Base-by-base conservation (phyloP, 1,284 basidiomycete genomes). In the Marasmius oreades region DNA sequence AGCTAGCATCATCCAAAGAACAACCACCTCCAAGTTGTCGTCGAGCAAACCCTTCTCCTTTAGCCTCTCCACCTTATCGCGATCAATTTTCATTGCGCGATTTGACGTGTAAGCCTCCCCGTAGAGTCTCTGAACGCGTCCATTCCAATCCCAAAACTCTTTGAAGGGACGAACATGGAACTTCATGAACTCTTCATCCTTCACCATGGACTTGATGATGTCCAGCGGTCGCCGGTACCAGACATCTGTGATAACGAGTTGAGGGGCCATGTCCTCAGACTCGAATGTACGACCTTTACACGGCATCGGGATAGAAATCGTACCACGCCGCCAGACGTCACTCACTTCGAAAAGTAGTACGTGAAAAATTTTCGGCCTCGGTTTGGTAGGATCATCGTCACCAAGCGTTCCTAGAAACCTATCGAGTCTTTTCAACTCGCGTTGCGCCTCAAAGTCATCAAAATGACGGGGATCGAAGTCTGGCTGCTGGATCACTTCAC, bases 1-100 rank as follows among this genome's bases (percentile, higher is more conserved):
- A 61, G 65, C 46, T 12, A 48, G 11, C 65, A 72, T 70, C 0
- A 72, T 44, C 0, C 59, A 59, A 0, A 59, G 54, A 4, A 72
- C 37, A 0, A 65, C 62, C 1, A 54, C 54, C 22, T 70, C 63
- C 5, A 66, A 56, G 2, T 55, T 56, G 23, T 65, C 64, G 1
- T 53, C 64, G 4, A 31, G 10, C 26, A 59, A 62, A 23, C 42
- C 20, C 26, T 22, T 18, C 48, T 16, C 12, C 5, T 36, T 22
- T 24, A 31, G n/a, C 16, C 33, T 3, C 22, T 65, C 61, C 18
- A 69, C 20, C n/a, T 63, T 50, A 2, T 52, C 28, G 16, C 67
- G 31, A 1, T 47, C 58, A 1, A 58, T 39, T 16, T 62, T 12
- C 20, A 65, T 47, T 2, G 55, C 60, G 22, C 48, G 12, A 22